Evolutionary conservation across 805 yeast genomes (phyloP), one percentile per base, ranked within the genome.

Genomic region (Yarrowia deformans): DNA sequence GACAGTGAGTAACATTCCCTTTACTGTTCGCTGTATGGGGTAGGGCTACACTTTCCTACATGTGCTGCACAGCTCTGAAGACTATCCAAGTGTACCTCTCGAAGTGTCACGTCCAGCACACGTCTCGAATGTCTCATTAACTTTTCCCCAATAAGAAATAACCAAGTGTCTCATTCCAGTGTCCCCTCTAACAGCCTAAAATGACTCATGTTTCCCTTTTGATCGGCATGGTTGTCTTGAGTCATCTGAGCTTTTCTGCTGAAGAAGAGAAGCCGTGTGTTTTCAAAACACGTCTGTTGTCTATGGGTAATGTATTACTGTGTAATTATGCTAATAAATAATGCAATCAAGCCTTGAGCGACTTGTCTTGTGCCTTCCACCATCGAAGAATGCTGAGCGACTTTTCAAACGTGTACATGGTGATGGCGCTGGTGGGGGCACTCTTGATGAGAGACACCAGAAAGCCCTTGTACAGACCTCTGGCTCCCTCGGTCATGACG

Each of bases 401-500:
- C 9, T 73, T 72, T 71, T 89, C 93, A 75, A 87, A 90, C n/a
- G 86, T 80, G 80, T 86, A 87, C 69, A 90, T 80, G 0, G 92
- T 85, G 5, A 90, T 77, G 0, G 91, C 91, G 54, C 82, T 78
- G 13, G 79, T 71, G 6, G 98, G 98, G 0, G 94, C 95, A 14
- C 91, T 85, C 76, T 93, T 93, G 64, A 89, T 69, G 3, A 93
- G 72, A 7, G 96, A 88, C 0, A 92, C 86, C 0, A 85, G 79
- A 69, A 88, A 84, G 0, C 97, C 97, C 67, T 87, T 85, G 77
- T 93, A 93, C 13, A 92, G 79, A 0, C 96, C 95, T 9, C 77
- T 73, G 0, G 84, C 1, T 0, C 97, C 97, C 73, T 90, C 93
- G 2, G 73, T 75, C 14, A 71, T 72, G 5, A 87, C 70, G 43